These are phyloP conservation scores for Vigna radiata DNA, from an alignment of 306 rosid species.

Conservation along the genomic window DNA sequence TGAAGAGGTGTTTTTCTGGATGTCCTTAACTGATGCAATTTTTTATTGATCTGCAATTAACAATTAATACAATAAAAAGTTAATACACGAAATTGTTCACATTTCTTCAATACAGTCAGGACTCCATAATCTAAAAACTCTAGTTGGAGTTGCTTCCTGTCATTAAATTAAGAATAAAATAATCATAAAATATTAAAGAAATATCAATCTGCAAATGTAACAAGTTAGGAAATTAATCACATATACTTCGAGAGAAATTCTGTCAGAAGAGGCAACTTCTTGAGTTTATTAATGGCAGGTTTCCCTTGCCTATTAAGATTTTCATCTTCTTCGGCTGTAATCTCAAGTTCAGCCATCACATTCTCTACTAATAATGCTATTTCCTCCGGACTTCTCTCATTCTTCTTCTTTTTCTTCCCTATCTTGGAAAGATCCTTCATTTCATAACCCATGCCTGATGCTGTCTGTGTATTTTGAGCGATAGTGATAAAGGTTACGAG, in stretches of 20 bases:
- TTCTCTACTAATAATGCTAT: constrained; percentile 90
- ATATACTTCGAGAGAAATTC: constrained; percentile 89
- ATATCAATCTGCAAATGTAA: background rate
- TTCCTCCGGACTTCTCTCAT: constrained; percentile 87
- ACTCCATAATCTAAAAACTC: no score
- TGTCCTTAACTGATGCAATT: constrained; percentile 94
- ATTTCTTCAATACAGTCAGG: no score
- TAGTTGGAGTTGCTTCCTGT: no score
- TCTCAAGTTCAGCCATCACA: constrained; percentile 97
- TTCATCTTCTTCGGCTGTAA: constrained; percentile 95
- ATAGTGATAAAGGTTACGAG: background rate
- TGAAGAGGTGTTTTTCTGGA: constrained; percentile 95
- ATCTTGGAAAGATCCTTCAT: constrained; percentile 73
- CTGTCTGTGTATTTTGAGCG: background rate
- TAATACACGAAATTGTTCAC: background rate
- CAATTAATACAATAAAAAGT: background rate
- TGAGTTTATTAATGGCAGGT: constrained; percentile 92
- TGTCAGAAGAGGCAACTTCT: constrained; percentile 81
- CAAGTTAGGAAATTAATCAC: constrained; percentile 35
- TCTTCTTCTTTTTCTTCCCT: constrained; percentile 89
- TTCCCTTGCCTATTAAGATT: constrained; percentile 81
- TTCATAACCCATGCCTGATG: constrained; percentile 68
- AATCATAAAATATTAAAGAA: background rate
- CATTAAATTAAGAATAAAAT: background rate
- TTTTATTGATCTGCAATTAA: constrained; percentile 84